phyloP scores from a whole-genome alignment of 2,329 filamentous ascomycete genomes.

The Macrophomina phaseolina region DNA sequence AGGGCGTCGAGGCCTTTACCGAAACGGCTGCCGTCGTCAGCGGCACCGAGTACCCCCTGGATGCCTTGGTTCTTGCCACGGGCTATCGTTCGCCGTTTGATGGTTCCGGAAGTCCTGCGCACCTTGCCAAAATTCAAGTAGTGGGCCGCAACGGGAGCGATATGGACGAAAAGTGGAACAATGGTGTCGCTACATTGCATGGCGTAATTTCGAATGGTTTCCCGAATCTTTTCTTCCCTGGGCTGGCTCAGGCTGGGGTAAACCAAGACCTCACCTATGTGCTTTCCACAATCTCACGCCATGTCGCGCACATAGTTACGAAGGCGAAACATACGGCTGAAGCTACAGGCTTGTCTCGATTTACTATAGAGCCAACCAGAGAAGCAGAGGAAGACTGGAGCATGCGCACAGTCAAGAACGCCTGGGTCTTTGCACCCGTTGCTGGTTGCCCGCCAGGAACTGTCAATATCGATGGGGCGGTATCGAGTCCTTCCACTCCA shows the following conservation, averaged over 20 bases:
- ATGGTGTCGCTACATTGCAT: slow-evolving; percentile 52
- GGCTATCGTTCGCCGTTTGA: slow-evolving; percentile 46
- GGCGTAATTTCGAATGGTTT: slow-evolving; percentile 57
- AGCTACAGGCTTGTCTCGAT: neutral
- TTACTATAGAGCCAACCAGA: neutral
- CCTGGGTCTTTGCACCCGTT: neutral
- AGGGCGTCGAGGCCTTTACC: slow-evolving; percentile 57
- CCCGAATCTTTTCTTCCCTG: slow-evolving; percentile 60
- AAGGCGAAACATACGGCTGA: neutral
- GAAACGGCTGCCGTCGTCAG: slow-evolving; percentile 54
- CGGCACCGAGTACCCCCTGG: slow-evolving; percentile 55
- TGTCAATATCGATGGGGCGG: neutral
- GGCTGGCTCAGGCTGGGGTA: slow-evolving; percentile 35
- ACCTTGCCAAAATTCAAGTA: slow-evolving; percentile 45
- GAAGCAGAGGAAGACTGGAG: neutral
- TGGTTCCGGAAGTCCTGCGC: slow-evolving; percentile 36
- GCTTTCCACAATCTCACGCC: neutral
- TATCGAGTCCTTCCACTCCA: no score
- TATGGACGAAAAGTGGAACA: slow-evolving; percentile 53
- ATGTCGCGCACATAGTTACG: neutral
- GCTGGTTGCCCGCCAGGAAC: slow-evolving; percentile 2
- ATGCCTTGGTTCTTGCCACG: slow-evolving; percentile 55
- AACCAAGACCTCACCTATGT: slow-evolving; percentile 36
- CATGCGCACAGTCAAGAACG: neutral
- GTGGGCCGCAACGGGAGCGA: slow-evolving; percentile 52